Conservation (phyloP, 768 basidiomycete genomes). For the Leucogyrophana mollusca region DNA sequence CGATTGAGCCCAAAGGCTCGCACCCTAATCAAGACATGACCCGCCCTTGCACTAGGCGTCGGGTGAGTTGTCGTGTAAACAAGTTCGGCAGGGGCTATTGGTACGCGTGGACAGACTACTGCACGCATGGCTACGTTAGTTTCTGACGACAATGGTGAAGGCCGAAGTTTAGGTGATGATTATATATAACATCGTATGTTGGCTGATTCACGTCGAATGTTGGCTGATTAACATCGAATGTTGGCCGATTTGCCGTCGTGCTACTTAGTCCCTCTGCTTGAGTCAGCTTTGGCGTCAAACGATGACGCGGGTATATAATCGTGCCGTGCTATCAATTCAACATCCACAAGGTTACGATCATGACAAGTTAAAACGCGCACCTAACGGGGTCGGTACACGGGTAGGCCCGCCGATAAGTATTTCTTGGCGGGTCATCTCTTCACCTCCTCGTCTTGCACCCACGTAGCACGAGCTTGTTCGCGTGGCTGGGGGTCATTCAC, state of each 20-base stretch:
- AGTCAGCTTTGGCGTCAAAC: too few species aligned
- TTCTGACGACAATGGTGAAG: too few species aligned
- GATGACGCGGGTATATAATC: neutral
- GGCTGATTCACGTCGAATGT: too few species aligned
- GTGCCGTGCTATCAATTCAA: slow-evolving; percentile 6
- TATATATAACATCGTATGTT: too few species aligned
- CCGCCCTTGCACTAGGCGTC: slow-evolving; percentile 15
- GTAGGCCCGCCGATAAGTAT: slow-evolving; percentile 13
- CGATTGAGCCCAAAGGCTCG: slow-evolving; percentile 18
- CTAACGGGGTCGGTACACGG: too few species aligned
- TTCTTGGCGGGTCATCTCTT: slow-evolving; percentile 51
- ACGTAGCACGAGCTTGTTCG: slow-evolving; percentile 83
- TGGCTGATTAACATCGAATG: too few species aligned
- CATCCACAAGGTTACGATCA: neutral
- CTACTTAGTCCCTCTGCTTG: too few species aligned
- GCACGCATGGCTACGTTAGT: slow-evolving; percentile 22
- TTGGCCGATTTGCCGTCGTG: too few species aligned
- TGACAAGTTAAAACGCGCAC: too few species aligned
- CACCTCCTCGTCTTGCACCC: slow-evolving; percentile 87
- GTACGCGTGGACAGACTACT: slow-evolving; percentile 20
- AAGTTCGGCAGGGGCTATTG: slow-evolving; percentile 17
- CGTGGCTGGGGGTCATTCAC: slow-evolving; percentile 65
- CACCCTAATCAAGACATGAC: slow-evolving; percentile 22
- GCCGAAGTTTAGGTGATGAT: too few species aligned
- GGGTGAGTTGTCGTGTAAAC: slow-evolving; percentile 18